Base-by-base conservation (phyloP, 257 asterid genomes). In the Osmanthus fragrans region DNA sequence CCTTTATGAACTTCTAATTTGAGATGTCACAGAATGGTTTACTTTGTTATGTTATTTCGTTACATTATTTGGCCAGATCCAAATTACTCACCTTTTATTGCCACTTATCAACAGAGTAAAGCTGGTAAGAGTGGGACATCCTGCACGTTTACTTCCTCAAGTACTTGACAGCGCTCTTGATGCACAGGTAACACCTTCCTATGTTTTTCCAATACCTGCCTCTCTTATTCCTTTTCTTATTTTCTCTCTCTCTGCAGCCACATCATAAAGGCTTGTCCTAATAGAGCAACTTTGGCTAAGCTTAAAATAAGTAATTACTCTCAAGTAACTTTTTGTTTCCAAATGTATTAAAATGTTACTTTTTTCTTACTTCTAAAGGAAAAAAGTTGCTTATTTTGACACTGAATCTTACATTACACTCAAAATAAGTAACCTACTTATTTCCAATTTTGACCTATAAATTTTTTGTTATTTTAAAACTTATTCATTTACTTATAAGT, bases 111-210 rank as follows among this genome's bases (percentile, higher is more conserved):
- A 71, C 89, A 95, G 97, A 87, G 96, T 95, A 47, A 95, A 95
- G 89, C 84, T 95, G 90, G 99, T 93, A 51, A 89, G 99, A 86
- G 75, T 95, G 81, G 99, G 99, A 45, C 99, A 95, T 86, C 98
- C 99, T 76, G 98, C 99, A 64, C 99, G 97, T 73, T 87, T 95
- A 82, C 98, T 95, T 81, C 97, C 98, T 81, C 99, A 95, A 88
- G 89, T 95, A 76, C 76, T 95, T 91, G 98, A 91, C 30, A 89
- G 97, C 80, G 93, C 98, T 86, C 89, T 95, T 33, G 97, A 93
- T 88, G 92, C 97, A n/a, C 97, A 89, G 97, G 98, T 95, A 83
- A 75, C 71, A 58, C 70, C 40, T 76, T 73, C 77, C 74, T 58
- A 74, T 71, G 47, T 75, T 67, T 84, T 27, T 70, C 63, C 70